Evolutionary conservation across 129 eudicot genomes (phyloP), one percentile per base, ranked within the genome.

Genomic region (Smallanthus sonchifolius): DNA sequence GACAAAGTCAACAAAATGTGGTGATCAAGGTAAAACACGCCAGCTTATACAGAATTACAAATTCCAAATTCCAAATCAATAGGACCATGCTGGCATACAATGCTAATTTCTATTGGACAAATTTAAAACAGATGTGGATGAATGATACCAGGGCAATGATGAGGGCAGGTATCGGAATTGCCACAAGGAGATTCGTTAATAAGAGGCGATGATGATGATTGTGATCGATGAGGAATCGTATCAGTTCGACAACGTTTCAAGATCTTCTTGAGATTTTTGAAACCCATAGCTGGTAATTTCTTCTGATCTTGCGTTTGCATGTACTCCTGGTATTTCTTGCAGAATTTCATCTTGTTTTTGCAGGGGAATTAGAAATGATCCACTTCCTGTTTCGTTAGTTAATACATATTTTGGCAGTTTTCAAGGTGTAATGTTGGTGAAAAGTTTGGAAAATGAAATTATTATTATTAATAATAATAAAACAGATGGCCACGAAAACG

Each of bases 91-190:
- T 24, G 30, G 30, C 30, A 24, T 24, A 24, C 30, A 24, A 24
- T 24, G 30, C 0, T 24, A 24, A 24, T 24, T 24, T 24, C 30
- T 1, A 24, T 24, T 24, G 0, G 30, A 24, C 1, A 24, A 24
- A 24, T 0, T 20, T 17, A 57, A 35, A 1, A 72, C 24, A 73
- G 11, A 48, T 11, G 56, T 39, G 32, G 5, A 57, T 44, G 38
- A 45, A 61, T 42, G 6, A 16, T 62, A 92, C 96, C 96, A 38
- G 95, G 81, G 72, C 98, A 92, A 28, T 81, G 81, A 76, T 79
- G 80, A 35, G 88, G 88, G 73, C 90, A 87, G 56, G 57, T 40
- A 16, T 83, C 79, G 7, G 77, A 30, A 51, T 65, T 68, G 5
- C 2, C 4, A 36, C 30, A 24, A 24, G 30, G 30, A 24, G 30